A percentile compares a stretch with the other conserved stretches of the same genome.
Evolutionary conservation across 768 basidiomycete species (phyloP).

Genomic region (Leccinellum luteum): DNA sequence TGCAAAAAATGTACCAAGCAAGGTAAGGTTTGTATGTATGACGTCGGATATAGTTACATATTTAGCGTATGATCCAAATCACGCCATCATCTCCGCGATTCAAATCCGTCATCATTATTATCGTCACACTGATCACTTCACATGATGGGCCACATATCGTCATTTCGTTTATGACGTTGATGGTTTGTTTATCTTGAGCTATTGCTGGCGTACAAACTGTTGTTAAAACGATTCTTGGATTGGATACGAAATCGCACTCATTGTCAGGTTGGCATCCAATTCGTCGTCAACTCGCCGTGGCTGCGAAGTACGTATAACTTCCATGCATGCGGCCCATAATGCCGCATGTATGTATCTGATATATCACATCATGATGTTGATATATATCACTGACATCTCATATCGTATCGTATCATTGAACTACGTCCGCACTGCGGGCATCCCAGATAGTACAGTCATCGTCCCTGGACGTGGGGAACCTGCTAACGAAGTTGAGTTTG

Average conservation of each 20-base stretch:
- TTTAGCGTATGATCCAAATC: not conserved
- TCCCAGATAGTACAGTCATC: not conserved
- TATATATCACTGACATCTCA: not conserved
- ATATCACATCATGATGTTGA: not conserved
- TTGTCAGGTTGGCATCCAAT: not conserved
- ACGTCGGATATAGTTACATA: not conserved
- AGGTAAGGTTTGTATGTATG: not conserved
- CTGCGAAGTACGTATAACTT: not conserved
- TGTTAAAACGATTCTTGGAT: not conserved
- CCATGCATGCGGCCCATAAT: not conserved
- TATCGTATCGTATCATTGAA: not conserved
- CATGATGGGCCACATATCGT: not conserved
- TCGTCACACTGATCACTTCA: not conserved
- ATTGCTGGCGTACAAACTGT: too few relatives aligned
- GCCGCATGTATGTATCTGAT: not conserved
- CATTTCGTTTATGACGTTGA: not conserved
- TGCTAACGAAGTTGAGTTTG: not conserved
- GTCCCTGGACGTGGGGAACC: not conserved
- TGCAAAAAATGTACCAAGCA: not conserved
- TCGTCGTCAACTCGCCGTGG: not conserved
- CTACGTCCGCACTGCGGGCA: not conserved
- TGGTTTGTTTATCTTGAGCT: not conserved
- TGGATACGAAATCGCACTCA: not conserved
- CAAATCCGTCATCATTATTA: not conserved
- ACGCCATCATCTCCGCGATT: not conserved